Conservation (phyloP, 1,139 yeast species). For the Tardiomyces digboiensis region DNA sequence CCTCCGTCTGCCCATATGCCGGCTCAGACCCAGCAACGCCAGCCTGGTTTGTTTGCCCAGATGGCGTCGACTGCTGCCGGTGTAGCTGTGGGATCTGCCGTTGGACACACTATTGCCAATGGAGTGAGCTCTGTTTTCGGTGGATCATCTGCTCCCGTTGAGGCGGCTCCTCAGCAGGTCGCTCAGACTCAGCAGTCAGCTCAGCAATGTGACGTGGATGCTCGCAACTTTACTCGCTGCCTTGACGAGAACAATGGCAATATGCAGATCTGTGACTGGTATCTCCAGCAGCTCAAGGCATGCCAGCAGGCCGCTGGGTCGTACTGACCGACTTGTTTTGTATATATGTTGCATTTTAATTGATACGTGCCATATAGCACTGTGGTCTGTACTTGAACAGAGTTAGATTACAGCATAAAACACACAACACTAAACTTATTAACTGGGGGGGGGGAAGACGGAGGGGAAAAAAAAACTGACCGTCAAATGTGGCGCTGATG, state of each 20-base stretch:
- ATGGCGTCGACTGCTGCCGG: conserved; percentile 99
- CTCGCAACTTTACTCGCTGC: conserved; percentile 92
- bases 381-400: too few species aligned
- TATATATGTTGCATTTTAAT: background rate
- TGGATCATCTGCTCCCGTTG: conserved; percentile 39
- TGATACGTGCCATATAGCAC: background rate
- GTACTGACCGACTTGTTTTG: conserved; percentile 34
- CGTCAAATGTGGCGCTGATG: too few species aligned
- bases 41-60: conserved; percentile 91
- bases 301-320: conserved; percentile 92
- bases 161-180: conserved; percentile 14
- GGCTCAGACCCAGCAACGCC: conserved; percentile 40
- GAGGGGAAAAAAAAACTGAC: background rate
- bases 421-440: background rate
- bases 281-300: conserved; percentile 93
- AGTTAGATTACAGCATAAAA: background rate
- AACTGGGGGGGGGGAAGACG: too few species aligned
- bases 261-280: conserved; percentile 95
- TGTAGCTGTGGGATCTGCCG: conserved; percentile 96
- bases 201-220: conserved; percentile 79
- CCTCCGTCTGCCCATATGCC: conserved; percentile 28
- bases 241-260: conserved; percentile 88
- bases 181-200: conserved; percentile 39
- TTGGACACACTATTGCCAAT: conserved; percentile 95
- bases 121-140: conserved; percentile 87